Base-by-base conservation (phyloP, 345 rosid species). In the Psidium friedrichsthalianum region DNA sequence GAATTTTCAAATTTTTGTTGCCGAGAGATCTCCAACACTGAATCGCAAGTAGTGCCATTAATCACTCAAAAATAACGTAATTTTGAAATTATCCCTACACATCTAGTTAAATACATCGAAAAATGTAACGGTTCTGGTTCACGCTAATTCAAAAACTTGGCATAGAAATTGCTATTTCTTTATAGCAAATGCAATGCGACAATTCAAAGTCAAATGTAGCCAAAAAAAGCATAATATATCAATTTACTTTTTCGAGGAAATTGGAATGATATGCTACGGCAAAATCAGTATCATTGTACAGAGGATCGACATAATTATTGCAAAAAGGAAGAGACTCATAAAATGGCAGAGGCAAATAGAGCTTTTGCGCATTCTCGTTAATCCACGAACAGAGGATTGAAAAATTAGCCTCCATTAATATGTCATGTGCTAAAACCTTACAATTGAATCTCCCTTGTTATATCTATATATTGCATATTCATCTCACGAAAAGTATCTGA, bases 41-140 rank as follows among this genome's bases (percentile, higher is more conserved):
- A 61, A 6, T 61, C 0, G 0, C 20, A 16, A 61, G 1, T 8
- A 1, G 0, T 21, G 47, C 3, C 2, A 6, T 32, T 0, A 32
- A 64, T 64, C 76, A 7, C 42, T 7, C 0, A 1, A 29, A 16
- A 61, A 29, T 29, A 8, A 29, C n/a, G 11, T 0, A n/a, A 61
- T 13, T 61, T 61, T 61, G 76, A 7, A 61, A 29, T 29, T 18
- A 3, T 16, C 2, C 1, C 42, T 29, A 0, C 1, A 1, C n/a
- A 13, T 32, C 44, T 64, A 1, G 44, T 29, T 64, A 36, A 29
- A 29, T 6, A 13, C 6, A 14, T 61, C 6, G 29, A 61, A 36
- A 15, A 2, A 61, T 61, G 29, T 29, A 6, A 11, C 21, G 1
- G 1, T 14, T 36, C 3, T 3, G 36, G 36, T 36, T 64, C 3